Evolutionary conservation across 2,329 filamentous ascomycete genomes (phyloP).

Genomic region (Arthrocladium fulminans): DNA sequence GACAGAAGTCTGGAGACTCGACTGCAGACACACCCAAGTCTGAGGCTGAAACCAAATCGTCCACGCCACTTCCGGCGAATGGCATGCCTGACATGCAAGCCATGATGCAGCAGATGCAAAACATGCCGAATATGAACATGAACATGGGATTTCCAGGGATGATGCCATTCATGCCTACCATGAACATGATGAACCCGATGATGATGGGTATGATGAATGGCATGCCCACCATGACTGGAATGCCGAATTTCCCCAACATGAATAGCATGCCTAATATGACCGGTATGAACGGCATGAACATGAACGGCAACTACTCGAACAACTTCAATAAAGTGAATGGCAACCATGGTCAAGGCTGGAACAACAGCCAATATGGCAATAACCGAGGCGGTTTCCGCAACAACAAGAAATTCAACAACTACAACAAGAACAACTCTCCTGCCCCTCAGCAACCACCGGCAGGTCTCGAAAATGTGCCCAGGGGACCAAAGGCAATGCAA

Average conservation of each 20-base stretch:
- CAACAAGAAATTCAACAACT: constrained; percentile 12
- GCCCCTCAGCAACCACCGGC: constrained; percentile 26
- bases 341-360: constrained; percentile 23
- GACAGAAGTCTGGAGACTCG: constrained; percentile 36
- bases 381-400: constrained; percentile 12
- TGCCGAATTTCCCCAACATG: constrained; percentile 27
- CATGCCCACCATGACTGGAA: constrained; percentile 36
- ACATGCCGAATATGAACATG: constrained; percentile 11
- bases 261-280: constrained; percentile 28
- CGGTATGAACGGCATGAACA: constrained; percentile 24
- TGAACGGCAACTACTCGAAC: constrained; percentile 27
- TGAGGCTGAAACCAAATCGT: background rate
- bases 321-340: constrained; percentile 24
- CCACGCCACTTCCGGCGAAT: constrained; percentile 6
- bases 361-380: constrained; percentile 24
- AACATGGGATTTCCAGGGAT: constrained; percentile 3
- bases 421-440: constrained; percentile 9
- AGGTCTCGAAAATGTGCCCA: constrained; percentile 18
- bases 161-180: constrained; percentile 16
- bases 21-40: constrained; percentile 31
- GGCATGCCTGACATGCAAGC: constrained; percentile 27
- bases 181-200: constrained; percentile 40
- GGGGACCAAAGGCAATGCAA: constrained; percentile 20
- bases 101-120: constrained; percentile 20
- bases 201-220: constrained; percentile 31